Conservation (phyloP, 2,329 filamentous ascomycete genomes). For the Juglanconis sp. region DNA sequence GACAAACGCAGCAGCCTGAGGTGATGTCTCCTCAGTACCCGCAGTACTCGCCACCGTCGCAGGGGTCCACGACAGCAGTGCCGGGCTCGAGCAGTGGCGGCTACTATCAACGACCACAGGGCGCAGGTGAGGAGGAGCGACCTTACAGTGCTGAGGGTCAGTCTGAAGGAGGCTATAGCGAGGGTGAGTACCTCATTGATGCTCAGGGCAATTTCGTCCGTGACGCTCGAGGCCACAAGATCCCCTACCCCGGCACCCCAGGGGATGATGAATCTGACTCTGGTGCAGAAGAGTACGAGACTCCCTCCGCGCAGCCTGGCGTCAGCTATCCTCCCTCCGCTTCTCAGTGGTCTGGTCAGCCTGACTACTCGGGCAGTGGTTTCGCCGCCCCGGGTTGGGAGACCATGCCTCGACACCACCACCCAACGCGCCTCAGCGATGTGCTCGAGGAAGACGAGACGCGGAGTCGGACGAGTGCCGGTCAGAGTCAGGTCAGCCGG, state of each 20-base stretch:
- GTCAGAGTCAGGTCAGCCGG: constrained; percentile 60
- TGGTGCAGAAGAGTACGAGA: constrained; percentile 57
- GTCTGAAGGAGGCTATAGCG: constrained; percentile 63
- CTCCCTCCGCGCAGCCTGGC: constrained; percentile 41
- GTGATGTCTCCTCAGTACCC: constrained; percentile 18
- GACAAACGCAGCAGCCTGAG: constrained; percentile 25
- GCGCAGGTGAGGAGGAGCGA: constrained; percentile 40
- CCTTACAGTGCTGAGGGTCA: constrained; percentile 41
- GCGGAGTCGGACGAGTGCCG: constrained; percentile 69
- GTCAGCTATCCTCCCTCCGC: constrained; percentile 34
- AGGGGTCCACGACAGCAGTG: constrained; percentile 31
- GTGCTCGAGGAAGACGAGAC: constrained; percentile 86
- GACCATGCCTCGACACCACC: constrained; percentile 72
- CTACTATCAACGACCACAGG: constrained; percentile 42
- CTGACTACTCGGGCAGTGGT: constrained; percentile 65
- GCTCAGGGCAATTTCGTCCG: constrained; percentile 57
- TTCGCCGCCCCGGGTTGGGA: constrained; percentile 74
- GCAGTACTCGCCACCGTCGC: constrained; percentile 26
- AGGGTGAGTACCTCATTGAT: constrained; percentile 70
- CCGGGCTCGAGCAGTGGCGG: constrained; percentile 32
- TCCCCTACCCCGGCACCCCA: constrained; percentile 48
- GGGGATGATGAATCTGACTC: constrained; percentile 46
- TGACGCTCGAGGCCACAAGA: constrained; percentile 59
- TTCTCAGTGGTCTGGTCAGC: constrained; percentile 39
- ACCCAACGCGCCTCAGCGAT: constrained; percentile 84